phyloP scores from a whole-genome alignment of 2,329 filamentous ascomycete genomes.

The Calonectria pseudoreteaudii region DNA sequence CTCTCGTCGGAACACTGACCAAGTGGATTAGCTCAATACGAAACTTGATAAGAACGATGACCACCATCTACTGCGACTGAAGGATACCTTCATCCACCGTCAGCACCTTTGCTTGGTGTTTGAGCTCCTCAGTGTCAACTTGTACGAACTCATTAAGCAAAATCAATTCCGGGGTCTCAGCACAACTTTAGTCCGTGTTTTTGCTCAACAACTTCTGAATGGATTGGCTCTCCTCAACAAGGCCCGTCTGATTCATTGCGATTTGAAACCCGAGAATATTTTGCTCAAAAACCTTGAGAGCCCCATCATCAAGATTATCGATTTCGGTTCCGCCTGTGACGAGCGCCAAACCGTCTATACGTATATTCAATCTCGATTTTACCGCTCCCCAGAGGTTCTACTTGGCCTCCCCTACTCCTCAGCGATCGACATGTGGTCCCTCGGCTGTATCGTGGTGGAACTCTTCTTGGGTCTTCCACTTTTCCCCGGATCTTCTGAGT shows the following conservation, averaged over 20 bases:
- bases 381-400: slow-evolving; percentile 94
- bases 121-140: slow-evolving; percentile 94
- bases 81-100: slow-evolving; percentile 97
- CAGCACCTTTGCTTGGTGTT: slow-evolving; percentile 98
- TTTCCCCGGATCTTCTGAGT: slow-evolving; percentile 97
- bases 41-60: slow-evolving; percentile 99
- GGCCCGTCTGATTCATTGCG: slow-evolving; percentile 96
- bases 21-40: slow-evolving; percentile 80
- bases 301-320: slow-evolving; percentile 99
- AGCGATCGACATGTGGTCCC: slow-evolving; percentile 99
- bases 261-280: slow-evolving; percentile 98
- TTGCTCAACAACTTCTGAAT: slow-evolving; percentile 95
- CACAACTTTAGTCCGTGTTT: slow-evolving; percentile 95
- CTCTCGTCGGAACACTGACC: slow-evolving; percentile 39
- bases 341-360: slow-evolving; percentile 99
- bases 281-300: slow-evolving; percentile 97
- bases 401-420: slow-evolving; percentile 97
- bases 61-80: slow-evolving; percentile 92
- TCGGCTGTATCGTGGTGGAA: slow-evolving; percentile 98
- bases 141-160: slow-evolving; percentile 99
- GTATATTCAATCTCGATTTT: slow-evolving; percentile 98
- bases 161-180: slow-evolving; percentile 98
- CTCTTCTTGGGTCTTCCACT: slow-evolving; percentile 93
- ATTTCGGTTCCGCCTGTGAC: slow-evolving; percentile 98
- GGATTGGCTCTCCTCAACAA: slow-evolving; percentile 94